These are phyloP conservation scores for Eustoma russellianum DNA, from an alignment of 257 asterid genomes.

Conservation along the genomic window DNA sequence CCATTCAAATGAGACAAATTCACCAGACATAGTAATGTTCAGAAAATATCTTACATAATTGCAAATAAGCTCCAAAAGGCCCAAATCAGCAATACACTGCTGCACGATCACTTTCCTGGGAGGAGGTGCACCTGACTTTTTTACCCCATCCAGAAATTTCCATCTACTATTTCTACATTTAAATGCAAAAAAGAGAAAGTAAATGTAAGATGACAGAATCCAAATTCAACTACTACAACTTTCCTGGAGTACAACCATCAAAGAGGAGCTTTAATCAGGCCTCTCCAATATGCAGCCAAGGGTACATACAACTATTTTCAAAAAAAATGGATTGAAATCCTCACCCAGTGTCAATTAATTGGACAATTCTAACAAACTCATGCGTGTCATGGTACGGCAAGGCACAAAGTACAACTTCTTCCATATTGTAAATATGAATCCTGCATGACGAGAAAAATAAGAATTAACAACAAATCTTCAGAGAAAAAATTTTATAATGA, in stretches of 20 bases:
- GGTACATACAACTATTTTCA: neutral
- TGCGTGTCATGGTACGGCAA: slow-evolving; percentile 90
- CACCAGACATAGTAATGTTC: slow-evolving; percentile 7
- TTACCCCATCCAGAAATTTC: slow-evolving; percentile 89
- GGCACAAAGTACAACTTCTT: slow-evolving; percentile 73
- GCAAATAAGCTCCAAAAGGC: slow-evolving; percentile 73
- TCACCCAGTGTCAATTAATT: slow-evolving; percentile 67
- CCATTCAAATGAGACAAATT: slow-evolving; percentile 4
- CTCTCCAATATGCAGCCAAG: neutral
- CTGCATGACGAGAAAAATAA: slow-evolving; percentile 27
- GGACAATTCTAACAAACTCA: slow-evolving; percentile 66
- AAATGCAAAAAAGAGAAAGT: neutral
- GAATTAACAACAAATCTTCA: neutral
- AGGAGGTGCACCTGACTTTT: slow-evolving; percentile 68
- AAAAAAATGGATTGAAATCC: neutral
- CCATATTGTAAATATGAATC: slow-evolving; percentile 61
- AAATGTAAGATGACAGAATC: neutral
- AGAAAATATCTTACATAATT: slow-evolving; percentile 44
- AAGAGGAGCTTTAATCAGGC: neutral
- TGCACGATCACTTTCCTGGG: slow-evolving; percentile 83
- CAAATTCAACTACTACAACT: neutral
- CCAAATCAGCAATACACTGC: slow-evolving; percentile 62
- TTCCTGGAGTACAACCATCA: neutral
- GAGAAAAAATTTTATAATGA: neutral
- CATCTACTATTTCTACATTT: slow-evolving; percentile 67